Conservation (phyloP, 805 yeast genomes). For the Blastobotrys chiropterorum region DNA sequence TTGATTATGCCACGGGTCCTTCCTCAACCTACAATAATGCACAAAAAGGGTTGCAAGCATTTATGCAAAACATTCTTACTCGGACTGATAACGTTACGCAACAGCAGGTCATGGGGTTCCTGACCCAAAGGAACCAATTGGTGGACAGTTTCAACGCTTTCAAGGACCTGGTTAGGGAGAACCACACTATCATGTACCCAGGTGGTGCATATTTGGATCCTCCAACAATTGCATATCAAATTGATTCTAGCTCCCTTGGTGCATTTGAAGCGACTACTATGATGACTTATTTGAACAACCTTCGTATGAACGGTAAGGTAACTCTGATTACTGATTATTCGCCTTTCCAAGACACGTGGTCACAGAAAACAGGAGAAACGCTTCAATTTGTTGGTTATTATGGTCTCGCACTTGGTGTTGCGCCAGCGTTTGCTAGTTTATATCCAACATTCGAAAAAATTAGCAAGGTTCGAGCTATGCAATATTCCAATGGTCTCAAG, state of each 20-base stretch:
- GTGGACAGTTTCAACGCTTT: conserved; percentile 22
- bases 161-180: conserved; percentile 16
- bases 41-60: conserved; percentile 10
- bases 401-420: conserved; percentile 32
- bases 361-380: conserved; percentile 28
- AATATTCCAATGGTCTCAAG: conserved; percentile 34
- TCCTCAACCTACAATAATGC: neutral
- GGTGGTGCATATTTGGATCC: conserved; percentile 29
- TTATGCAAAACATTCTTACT: conserved; percentile 12
- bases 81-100: conserved; percentile 3
- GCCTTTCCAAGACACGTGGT: conserved; percentile 31
- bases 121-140: conserved; percentile 5
- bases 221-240: conserved; percentile 25
- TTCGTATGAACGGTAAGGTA: conserved; percentile 25
- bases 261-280: conserved; percentile 22
- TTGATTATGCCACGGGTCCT: conserved; percentile 17
- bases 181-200: conserved; percentile 25
- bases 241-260: conserved; percentile 22
- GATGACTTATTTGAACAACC: conserved; percentile 26
- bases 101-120: conserved; percentile 3
- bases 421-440: conserved; percentile 31
- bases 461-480: conserved; percentile 31
- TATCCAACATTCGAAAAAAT: conserved; percentile 33
- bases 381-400: conserved; percentile 31
- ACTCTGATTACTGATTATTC: conserved; percentile 27